Conservation (phyloP, 352 stramenopile species). For the Phytophthora syringae region DNA sequence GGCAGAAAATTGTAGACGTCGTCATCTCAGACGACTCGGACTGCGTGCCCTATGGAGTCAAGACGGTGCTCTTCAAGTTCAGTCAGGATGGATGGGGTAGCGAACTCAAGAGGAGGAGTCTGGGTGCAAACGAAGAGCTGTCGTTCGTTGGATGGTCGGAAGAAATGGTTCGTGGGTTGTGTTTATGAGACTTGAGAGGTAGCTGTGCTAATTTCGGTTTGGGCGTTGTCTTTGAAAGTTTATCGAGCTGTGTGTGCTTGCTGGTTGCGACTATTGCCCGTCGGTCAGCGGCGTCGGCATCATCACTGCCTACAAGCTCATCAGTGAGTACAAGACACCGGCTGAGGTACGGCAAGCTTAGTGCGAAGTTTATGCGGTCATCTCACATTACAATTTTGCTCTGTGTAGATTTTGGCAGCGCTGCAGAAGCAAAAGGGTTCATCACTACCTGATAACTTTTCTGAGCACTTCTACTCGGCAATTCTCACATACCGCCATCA, state of each 20-base stretch:
- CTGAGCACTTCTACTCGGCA: slow-evolving; percentile 58
- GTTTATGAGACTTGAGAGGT: background rate
- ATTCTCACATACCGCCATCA: slow-evolving; percentile 91
- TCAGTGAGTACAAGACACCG: slow-evolving; percentile 58
- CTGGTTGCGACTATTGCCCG: slow-evolving; percentile 91
- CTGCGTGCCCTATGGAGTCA: slow-evolving; percentile 94
- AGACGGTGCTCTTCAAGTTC: slow-evolving; percentile 94
- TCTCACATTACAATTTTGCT: background rate
- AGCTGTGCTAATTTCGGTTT: background rate
- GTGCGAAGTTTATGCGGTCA: background rate
- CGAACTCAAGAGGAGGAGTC: slow-evolving; percentile 84
- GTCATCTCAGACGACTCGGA: slow-evolving; percentile 98
- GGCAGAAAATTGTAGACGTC: slow-evolving; percentile 88
- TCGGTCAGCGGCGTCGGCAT: slow-evolving; percentile 80
- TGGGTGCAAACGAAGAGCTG: slow-evolving; percentile 83
- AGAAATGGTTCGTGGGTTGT: slow-evolving; percentile 66
- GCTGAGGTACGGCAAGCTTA: slow-evolving; percentile 43
- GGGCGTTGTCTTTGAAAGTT: slow-evolving; percentile 49
- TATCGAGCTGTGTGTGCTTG: slow-evolving; percentile 84
- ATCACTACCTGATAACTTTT: slow-evolving; percentile 47
- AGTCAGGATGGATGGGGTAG: slow-evolving; percentile 85
- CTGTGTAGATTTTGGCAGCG: slow-evolving; percentile 56
- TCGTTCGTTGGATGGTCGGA: slow-evolving; percentile 88
- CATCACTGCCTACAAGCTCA: slow-evolving; percentile 82
- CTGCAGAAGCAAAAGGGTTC: slow-evolving; percentile 57